Evolutionary conservation across 345 rosid genomes (phyloP), one percentile per base, ranked within the genome.

Genomic region (Populus ilicifolia): DNA sequence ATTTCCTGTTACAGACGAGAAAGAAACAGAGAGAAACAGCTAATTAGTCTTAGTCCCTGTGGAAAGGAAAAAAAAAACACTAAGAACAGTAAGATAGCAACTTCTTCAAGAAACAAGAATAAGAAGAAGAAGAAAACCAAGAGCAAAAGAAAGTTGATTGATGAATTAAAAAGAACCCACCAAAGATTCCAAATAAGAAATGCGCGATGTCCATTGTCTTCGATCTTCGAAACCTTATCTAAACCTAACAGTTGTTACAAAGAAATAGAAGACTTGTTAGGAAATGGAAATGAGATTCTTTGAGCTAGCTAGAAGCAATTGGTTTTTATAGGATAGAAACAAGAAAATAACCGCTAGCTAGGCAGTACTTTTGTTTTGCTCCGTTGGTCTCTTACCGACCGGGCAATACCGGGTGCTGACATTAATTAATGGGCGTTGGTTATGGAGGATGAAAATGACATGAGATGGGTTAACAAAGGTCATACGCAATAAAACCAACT

Each of bases 151-250:
- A 14, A 35, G 63, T n/a, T 35, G 35, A 69, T 71, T 6, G 20
- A n/a, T 62, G 77, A 61, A 43, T 73, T 41, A 2, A 8, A 30
- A 71, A 72, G 48, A 23, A 80, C 88, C 70, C 86, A 95, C 99
- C 99, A 76, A 93, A 90, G 75, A 96, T 44, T 23, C 97, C 99
- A 86, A 95, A 95, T 83, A 92, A 23, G 87, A 92, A 92, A 88
- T 92, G 99, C 71, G 81, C 80, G 52, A 92, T 80, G 35, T 82
- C 85, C 97, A 92, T 92, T 77, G 17, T 62, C 21, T 50, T 62
- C 33, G 74, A 44, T 21, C 46, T 11, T 13, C 12, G 13, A 68
- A 35, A 33, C 12, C 27, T 44, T 30, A 4, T n/a, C 20, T 16
- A 46, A 3, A 46, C 13, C 43, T 2, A 44, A 43, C n/a, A 44